A percentile compares a stretch with the other conserved stretches of the same genome.
phyloP scores from a whole-genome alignment of 2,329 filamentous ascomycete genomes.

The Claviceps paspali region DNA sequence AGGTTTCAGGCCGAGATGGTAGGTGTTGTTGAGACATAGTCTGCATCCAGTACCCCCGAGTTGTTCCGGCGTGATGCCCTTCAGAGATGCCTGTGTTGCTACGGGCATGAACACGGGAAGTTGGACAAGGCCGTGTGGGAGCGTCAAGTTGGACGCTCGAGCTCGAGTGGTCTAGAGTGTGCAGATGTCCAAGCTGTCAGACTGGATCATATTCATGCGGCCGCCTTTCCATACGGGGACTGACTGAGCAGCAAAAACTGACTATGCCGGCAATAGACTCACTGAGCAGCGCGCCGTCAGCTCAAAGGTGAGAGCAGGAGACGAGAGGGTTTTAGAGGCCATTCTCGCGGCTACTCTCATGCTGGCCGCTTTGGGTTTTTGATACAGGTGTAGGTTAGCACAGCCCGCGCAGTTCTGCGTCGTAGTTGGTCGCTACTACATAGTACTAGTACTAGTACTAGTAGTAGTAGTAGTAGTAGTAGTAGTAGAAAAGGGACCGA shows the following conservation, averaged over 20 bases:
- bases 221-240: too few species aligned
- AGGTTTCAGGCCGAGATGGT: conserved; percentile 88
- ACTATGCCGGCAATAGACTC: conserved; percentile 19
- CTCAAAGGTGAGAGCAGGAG: conserved; percentile 62
- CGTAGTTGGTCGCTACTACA: too few species aligned
- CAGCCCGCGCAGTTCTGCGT: too few species aligned
- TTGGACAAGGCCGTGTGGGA: conserved; percentile 82
- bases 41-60: conserved; percentile 79
- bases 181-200: not conserved
- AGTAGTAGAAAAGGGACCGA: too few species aligned
- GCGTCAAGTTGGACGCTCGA: conserved; percentile 69
- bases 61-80: conserved; percentile 85
- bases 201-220: not conserved
- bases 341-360: conserved; percentile 26
- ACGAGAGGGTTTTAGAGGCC: conserved; percentile 36
- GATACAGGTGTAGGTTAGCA: conserved; percentile 4
- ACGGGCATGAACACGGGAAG: conserved; percentile 98
- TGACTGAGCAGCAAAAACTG: not conserved
- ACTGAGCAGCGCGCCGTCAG: conserved; percentile 68
- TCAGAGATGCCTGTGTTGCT: conserved; percentile 88
- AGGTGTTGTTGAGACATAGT: conserved; percentile 94
- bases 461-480: too few species aligned
- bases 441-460: too few species aligned
- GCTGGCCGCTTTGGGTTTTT: conserved; percentile 7
- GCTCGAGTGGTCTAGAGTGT: conserved; percentile 70